phyloP scores from a whole-genome alignment of 2,329 filamentous ascomycete genomes.

The Sporothrix humicola region DNA sequence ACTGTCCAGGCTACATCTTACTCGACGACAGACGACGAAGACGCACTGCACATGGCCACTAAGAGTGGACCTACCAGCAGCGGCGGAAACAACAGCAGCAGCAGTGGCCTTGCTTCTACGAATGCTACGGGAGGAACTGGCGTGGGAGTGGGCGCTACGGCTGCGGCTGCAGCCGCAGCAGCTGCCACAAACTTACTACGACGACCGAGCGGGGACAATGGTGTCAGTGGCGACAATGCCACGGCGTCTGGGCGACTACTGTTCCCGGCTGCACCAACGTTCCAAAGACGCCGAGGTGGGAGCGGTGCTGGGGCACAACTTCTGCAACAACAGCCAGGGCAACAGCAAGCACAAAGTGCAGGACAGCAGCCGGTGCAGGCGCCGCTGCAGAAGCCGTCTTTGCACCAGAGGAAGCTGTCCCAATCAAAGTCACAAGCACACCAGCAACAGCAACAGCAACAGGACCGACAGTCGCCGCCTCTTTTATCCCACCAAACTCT shows the following conservation, averaged over 20 bases:
- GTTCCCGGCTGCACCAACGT: neutral
- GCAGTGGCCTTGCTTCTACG: neutral
- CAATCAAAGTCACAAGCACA: conserved; percentile 22
- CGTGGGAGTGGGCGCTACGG: neutral
- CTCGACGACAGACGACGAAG: conserved; percentile 85
- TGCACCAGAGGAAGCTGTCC: conserved; percentile 17
- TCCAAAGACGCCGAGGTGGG: conserved; percentile 14
- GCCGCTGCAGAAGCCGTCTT: neutral
- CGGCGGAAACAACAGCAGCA: neutral
- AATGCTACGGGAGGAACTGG: neutral
- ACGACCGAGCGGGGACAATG: conserved; percentile 33
- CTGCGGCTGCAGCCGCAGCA: conserved; percentile 8
- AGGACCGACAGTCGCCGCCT: conserved; percentile 3
- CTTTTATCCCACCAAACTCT: neutral
- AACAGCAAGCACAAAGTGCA: neutral
- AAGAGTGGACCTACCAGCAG: conserved; percentile 14
- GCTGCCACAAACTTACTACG: conserved; percentile 26
- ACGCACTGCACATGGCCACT: conserved; percentile 67
- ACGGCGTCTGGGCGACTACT: conserved; percentile 38
- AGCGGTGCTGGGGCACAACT: conserved; percentile 17
- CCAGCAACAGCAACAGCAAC: conserved; percentile 18
- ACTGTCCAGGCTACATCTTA: conserved; percentile 64
- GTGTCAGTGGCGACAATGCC: neutral
- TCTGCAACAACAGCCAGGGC: conserved; percentile 1
- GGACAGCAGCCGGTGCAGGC: conserved; percentile 24